phyloP scores from a whole-genome alignment of 345 rosid genomes.

The Gossypium turneri region DNA sequence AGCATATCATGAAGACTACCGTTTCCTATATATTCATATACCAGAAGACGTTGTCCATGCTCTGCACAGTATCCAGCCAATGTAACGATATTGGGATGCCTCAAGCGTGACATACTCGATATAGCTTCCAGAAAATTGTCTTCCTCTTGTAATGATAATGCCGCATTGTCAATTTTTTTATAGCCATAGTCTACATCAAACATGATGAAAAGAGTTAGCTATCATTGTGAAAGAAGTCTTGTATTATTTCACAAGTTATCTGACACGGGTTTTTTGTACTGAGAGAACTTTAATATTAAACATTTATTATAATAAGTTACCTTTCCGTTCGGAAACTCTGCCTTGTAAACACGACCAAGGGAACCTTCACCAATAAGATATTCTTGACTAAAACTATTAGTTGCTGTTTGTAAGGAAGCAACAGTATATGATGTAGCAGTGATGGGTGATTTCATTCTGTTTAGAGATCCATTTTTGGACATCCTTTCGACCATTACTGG shows the following conservation, averaged over 20 bases:
- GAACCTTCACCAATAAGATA: constrained; percentile 93
- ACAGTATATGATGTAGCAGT: constrained; percentile 77
- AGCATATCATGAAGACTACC: constrained; percentile 82
- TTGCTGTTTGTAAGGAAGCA: constrained; percentile 82
- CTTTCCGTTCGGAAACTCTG: constrained; percentile 84
- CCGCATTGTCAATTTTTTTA: constrained; percentile 93
- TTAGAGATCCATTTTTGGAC: constrained; percentile 65
- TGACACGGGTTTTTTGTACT: background rate
- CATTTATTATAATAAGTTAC: constrained; percentile 28
- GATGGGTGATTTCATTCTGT: constrained; percentile 67
- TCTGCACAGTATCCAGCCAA: constrained; percentile 87
- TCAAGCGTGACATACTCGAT: constrained; percentile 83
- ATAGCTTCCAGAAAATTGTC: constrained; percentile 88
- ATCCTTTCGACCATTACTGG: constrained; percentile 57
- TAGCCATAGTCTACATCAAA: constrained; percentile 59
- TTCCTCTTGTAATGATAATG: constrained; percentile 87
- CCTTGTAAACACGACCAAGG: constrained; percentile 92
- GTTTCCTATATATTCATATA: constrained; percentile 70
- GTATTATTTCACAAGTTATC: background rate
- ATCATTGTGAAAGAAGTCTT: background rate
- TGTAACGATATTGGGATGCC: constrained; percentile 89
- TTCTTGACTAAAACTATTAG: constrained; percentile 96
- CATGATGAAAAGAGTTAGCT: constrained; percentile 14
- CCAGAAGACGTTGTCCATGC: constrained; percentile 93
- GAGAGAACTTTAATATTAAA: background rate